These are phyloP conservation scores for Debaryomycetaceae sp. DNA, from an alignment of 1,139 yeast genomes.

Conservation along the genomic window DNA sequence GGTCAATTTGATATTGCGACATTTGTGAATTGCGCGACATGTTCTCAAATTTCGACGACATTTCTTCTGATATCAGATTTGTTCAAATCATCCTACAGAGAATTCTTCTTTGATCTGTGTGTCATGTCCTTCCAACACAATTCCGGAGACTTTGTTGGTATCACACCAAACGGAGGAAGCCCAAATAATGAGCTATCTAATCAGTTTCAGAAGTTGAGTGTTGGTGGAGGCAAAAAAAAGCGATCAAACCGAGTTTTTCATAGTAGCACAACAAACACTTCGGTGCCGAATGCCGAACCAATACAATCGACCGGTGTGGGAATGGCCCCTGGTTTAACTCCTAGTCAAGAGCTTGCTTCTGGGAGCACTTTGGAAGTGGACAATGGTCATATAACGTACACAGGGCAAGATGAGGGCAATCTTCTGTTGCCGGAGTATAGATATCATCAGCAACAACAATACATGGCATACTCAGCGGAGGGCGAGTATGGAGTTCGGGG, in stretches of 20 bases:
- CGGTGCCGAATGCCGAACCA: neutral
- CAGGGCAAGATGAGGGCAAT: slow-evolving; percentile 3
- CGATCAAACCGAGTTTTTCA: slow-evolving; percentile 48
- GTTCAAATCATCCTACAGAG: no score
- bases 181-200: neutral
- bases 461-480: slow-evolving; percentile 26
- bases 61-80: neutral
- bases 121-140: neutral
- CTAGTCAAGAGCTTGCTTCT: neutral
- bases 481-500: slow-evolving; percentile 27
- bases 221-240: slow-evolving; percentile 27
- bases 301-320: slow-evolving; percentile 9
- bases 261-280: slow-evolving; percentile 11
- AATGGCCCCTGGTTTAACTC: slow-evolving; percentile 1
- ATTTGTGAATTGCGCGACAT: neutral
- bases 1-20: neutral
- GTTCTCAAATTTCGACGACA: neutral
- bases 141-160: neutral
- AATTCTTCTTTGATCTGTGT: neutral
- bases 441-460: slow-evolving; percentile 48
- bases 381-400: neutral
- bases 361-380: neutral
- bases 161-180: neutral
- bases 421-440: slow-evolving; percentile 59
- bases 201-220: neutral